These are phyloP conservation scores for Trypanosoma lewisi DNA, from an alignment of 208 protist genomes.

Conservation along the genomic window DNA sequence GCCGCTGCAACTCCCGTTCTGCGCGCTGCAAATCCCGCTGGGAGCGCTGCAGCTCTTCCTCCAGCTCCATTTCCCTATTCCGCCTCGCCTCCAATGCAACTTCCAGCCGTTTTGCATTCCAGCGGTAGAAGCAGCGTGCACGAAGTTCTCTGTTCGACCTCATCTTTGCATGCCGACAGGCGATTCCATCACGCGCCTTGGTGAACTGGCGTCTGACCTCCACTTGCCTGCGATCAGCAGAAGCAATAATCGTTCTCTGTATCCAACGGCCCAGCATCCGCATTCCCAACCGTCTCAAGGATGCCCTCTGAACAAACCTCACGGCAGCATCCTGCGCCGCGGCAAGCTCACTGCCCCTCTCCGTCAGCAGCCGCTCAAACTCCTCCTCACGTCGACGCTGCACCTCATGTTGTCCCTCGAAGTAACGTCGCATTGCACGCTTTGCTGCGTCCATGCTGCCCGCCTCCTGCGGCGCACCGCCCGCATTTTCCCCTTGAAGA, in stretches of 20 bases:
- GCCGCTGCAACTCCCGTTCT: constrained; percentile 25
- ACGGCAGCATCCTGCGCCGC: not conserved
- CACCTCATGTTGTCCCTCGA: constrained; percentile 37
- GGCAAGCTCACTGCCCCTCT: not conserved
- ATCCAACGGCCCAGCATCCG: constrained; percentile 2
- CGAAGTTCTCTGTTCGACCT: not conserved
- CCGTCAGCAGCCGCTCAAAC: constrained; percentile 2
- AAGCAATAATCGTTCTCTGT: not conserved
- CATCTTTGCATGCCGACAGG: not conserved
- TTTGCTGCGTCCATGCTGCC: constrained; percentile 36
- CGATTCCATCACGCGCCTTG: not conserved
- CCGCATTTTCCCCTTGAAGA: constrained; percentile 9
- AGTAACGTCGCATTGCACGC: constrained; percentile 59
- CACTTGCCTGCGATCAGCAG: not conserved
- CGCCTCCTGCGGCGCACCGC: constrained; percentile 17
- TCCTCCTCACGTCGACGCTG: constrained; percentile 20
- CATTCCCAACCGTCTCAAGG: not conserved
- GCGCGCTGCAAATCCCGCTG: constrained; percentile 24
- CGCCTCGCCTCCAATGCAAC: not conserved
- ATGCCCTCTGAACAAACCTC: not conserved
- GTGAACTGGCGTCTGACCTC: not conserved
- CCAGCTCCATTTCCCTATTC: not conserved
- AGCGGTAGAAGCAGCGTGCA: constrained; percentile 22
- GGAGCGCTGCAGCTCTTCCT: constrained; percentile 16
- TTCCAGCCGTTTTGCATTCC: not conserved